Evolutionary conservation across 768 basidiomycete species (phyloP).

Genomic region (Amyloporia xantha): DNA sequence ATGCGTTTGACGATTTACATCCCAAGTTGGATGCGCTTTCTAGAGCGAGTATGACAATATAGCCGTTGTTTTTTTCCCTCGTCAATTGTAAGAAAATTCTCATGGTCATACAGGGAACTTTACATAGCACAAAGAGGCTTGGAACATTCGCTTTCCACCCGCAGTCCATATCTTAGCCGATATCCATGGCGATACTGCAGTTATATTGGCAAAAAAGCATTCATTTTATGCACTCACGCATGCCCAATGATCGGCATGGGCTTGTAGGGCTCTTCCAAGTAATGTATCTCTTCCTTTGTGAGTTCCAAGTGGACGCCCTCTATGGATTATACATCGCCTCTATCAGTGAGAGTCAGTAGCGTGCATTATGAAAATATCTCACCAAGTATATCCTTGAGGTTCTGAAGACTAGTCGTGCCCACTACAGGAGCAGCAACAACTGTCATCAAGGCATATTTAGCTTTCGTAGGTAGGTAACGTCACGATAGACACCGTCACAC

Average conservation of each 20-base stretch:
- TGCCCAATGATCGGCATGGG: constrained; percentile 41
- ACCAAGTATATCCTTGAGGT: constrained; percentile 35
- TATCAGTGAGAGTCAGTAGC: background rate
- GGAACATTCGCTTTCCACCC: no score
- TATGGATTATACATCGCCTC: constrained; percentile 6
- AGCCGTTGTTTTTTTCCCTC: no score
- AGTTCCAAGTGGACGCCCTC: constrained; percentile 41
- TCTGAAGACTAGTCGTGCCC: constrained; percentile 31
- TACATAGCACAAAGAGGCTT: no score
- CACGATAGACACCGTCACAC: background rate
- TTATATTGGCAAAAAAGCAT: no score
- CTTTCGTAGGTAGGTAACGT: background rate
- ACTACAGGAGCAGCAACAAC: constrained; percentile 33
- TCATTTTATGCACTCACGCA: no score
- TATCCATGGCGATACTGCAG: no score
- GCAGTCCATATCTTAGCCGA: no score
- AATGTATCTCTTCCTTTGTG: constrained; percentile 46
- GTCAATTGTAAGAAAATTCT: no score
- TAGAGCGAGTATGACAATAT: no score
- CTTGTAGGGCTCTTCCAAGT: constrained; percentile 46
- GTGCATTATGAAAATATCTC: constrained; percentile 3
- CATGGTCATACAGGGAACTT: no score
- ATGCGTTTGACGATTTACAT: no score
- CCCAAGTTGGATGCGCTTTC: no score
- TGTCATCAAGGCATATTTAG: background rate